Percentiles rank a stretch among this genome's conserved stretches.
Evolutionary conservation across 2,329 filamentous ascomycete genomes (phyloP).

Genomic region (Cladosporium sp.): DNA sequence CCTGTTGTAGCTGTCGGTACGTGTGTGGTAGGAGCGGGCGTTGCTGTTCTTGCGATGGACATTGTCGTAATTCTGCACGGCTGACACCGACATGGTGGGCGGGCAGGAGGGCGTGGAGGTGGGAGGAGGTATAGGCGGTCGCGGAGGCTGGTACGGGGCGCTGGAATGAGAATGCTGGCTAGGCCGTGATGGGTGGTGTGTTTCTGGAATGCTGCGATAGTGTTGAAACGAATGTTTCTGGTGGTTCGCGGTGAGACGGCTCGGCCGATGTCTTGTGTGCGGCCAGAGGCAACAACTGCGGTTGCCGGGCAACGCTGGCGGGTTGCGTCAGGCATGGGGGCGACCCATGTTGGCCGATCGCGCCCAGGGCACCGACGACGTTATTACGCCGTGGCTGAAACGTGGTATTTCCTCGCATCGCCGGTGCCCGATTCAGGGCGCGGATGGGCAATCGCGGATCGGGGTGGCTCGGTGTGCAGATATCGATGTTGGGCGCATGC

Average conservation of each 20-base stretch:
- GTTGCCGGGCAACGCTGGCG: not conserved
- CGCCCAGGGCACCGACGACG: not conserved
- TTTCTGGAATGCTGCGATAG: constrained; percentile 5
- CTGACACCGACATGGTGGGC: constrained; percentile 27
- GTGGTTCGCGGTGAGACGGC: constrained; percentile 6
- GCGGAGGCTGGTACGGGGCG: not conserved
- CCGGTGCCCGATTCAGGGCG: too few species aligned
- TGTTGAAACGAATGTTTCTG: constrained; percentile 11
- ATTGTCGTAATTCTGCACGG: constrained; percentile 48
- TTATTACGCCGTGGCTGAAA: too few species aligned
- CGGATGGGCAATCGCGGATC: too few species aligned
- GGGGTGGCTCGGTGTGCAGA: too few species aligned
- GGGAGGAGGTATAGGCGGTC: not conserved
- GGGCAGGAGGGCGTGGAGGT: not conserved
- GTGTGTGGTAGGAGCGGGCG: constrained; percentile 28
- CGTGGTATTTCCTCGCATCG: too few species aligned
- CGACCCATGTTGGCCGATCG: not conserved
- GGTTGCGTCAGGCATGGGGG: too few species aligned
- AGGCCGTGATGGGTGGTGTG: not conserved
- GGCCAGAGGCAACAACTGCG: not conserved
- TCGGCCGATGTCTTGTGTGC: too few species aligned
- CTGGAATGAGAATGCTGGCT: constrained; percentile 3
- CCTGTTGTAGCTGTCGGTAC: constrained; percentile 26
- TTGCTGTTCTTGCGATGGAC: constrained; percentile 50
- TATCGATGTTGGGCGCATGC: too few species aligned